A percentile compares a stretch with the other conserved stretches of the same genome.
These are phyloP conservation scores for Dillenia suffruticosa DNA, from an alignment of 164 flowering plant species.

Conservation along the genomic window DNA sequence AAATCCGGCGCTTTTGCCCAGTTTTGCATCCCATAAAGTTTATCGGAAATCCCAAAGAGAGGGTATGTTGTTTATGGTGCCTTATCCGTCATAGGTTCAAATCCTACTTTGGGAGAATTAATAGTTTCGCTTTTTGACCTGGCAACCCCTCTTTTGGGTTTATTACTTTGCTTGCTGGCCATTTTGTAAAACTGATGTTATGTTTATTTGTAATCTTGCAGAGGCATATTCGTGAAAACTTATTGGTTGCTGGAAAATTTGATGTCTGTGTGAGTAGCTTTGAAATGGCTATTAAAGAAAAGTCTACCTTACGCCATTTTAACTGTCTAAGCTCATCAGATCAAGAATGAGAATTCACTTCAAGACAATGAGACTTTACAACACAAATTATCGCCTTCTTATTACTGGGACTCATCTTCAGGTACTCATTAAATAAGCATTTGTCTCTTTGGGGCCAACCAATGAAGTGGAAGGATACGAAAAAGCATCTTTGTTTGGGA, in stretches of 20 bases:
- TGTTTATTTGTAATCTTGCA: constrained; percentile 32
- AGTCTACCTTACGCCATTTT: constrained; percentile 76
- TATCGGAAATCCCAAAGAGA: constrained; percentile 97
- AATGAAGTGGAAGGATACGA: too few relatives aligned
- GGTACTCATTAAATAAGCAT: constrained; percentile 32
- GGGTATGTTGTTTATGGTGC: constrained; percentile 36
- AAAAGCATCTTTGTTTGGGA: too few relatives aligned
- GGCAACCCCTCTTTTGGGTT: neutral
- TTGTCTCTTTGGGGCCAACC: too few relatives aligned
- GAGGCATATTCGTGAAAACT: constrained; percentile 81
- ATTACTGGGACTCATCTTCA: constrained; percentile 99
- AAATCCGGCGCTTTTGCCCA: constrained; percentile 92
- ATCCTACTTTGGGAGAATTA: neutral
- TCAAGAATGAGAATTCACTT: constrained; percentile 98
- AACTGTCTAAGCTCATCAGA: constrained; percentile 99
- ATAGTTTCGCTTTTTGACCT: too few relatives aligned
- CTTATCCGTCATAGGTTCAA: neutral
- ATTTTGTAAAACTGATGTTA: neutral
- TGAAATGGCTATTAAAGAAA: constrained; percentile 99
- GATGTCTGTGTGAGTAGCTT: constrained; percentile 98
- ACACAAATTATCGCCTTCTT: constrained; percentile 88
- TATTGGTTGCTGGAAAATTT: constrained; percentile 92
- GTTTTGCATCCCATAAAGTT: constrained; percentile 87
- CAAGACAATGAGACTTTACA: constrained; percentile 95
- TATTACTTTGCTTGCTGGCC: neutral